Base-by-base conservation (phyloP, 768 basidiomycete genomes). In the Phlebiopsis gigantea region DNA sequence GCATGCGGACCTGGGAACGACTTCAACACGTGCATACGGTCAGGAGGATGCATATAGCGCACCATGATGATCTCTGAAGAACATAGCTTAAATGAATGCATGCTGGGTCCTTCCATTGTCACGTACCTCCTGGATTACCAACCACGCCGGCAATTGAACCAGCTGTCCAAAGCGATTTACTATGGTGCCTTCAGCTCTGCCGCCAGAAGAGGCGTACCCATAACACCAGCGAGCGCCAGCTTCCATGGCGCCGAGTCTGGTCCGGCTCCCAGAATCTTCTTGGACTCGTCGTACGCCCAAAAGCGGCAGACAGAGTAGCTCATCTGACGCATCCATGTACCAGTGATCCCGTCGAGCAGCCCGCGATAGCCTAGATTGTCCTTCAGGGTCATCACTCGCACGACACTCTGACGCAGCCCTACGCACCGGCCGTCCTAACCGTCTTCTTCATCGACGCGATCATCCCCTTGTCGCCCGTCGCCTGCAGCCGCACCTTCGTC, bases 391-490 rank as follows among this genome's bases (percentile, higher is more conserved):
- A 24, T 31, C 19, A 42, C 42, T 56, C 43, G 34, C 45, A 30
- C 47, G 49, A 53, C 28, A 5, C 9, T 29, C 7, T 19, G 26
- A 44, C 28, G 34, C 1, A 21, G 21, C 15, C 7, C 2, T 39
- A 5, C 62, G 64, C 61, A 78, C 92, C 92, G 47, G 88, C 89
- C 5, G 87, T 90, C 66, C 79, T 76, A 55, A 92, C 76, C 0
- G 93, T 95, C 79, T 93, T 93, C 69, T 78, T 77, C 5, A 96
- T 77, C 59, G 87, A 89, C 67, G 83, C 74, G 68, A 94, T 74
- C 93, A 96, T 94, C 54, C 88, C 81, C 72, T 92, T 93, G 75
- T 95, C 93, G 42, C 91, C 93, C 0, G 90, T 90, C 4, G 93
- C 92, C 70, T 96, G 93, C 57, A 96, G 75, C 54, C 93, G 82